Conservation (phyloP, 2,329 filamentous ascomycete genomes). For the Hypomyces rosellus region DNA sequence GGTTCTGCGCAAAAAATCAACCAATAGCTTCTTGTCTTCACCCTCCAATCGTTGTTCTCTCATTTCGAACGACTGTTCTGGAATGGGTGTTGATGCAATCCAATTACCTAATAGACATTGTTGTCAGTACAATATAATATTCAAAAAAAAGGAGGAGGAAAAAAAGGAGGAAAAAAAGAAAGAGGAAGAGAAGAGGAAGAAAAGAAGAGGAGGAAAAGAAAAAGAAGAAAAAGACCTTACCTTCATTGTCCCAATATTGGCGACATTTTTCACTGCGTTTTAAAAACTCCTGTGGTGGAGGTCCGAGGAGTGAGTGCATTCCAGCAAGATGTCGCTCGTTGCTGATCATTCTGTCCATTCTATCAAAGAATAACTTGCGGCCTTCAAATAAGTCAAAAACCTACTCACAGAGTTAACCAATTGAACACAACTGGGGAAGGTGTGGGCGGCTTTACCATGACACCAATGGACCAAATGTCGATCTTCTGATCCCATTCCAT, state of each 20-base stretch:
- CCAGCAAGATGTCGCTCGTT: constrained; percentile 16
- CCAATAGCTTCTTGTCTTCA: constrained; percentile 16
- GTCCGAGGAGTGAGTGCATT: constrained; percentile 13
- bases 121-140: too few species aligned
- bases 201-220: too few species aligned
- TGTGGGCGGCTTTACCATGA: too few species aligned
- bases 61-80: constrained; percentile 17
- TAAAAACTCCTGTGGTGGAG: constrained; percentile 11
- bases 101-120: too few species aligned
- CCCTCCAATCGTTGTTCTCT: constrained; percentile 16
- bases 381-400: constrained; percentile 14
- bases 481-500: too few species aligned
- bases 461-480: too few species aligned
- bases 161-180: too few species aligned
- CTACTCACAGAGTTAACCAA: constrained; percentile 6
- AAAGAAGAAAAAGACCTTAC: too few species aligned
- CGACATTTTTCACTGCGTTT: not conserved
- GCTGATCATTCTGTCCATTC: constrained; percentile 6
- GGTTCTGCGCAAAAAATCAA: constrained; percentile 15
- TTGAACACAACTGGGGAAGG: too few species aligned
- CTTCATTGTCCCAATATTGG: not conserved
- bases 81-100: constrained; percentile 20
- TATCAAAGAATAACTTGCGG: not conserved
- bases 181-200: too few species aligned
- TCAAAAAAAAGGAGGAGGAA: too few species aligned